phyloP scores from a whole-genome alignment of 1,284 basidiomycete species.

The Puccinia novopanici region DNA sequence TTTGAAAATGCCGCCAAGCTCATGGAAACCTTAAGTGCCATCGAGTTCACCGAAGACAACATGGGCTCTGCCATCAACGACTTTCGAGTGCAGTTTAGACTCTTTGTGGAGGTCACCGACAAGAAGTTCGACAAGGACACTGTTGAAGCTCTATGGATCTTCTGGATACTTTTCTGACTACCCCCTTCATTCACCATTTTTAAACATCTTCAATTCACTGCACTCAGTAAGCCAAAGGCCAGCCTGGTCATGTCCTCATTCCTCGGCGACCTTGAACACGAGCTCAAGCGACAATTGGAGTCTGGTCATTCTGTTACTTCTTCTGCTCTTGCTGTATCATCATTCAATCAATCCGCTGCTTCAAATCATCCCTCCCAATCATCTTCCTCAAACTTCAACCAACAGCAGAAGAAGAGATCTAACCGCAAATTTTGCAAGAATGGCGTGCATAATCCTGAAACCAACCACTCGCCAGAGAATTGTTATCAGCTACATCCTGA shows the following conservation, averaged over 20 bases:
- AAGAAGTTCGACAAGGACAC: neutral
- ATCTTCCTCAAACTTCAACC: no score
- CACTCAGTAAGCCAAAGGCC: neutral
- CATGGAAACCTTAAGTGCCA: neutral
- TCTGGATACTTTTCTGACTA: neutral
- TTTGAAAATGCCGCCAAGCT: neutral
- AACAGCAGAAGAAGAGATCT: no score
- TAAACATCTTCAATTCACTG: neutral
- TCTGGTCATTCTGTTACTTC: no score
- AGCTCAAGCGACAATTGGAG: neutral
- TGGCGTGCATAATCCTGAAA: constrained; percentile 5
- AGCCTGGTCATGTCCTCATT: neutral
- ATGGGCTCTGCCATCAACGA: neutral
- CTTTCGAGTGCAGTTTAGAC: neutral
- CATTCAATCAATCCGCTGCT: no score
- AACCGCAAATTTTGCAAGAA: neutral
- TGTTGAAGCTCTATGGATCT: neutral
- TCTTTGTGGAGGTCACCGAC: neutral
- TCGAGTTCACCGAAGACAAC: neutral
- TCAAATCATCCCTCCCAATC: no score
- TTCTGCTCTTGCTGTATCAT: no score
- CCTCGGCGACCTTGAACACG: neutral
- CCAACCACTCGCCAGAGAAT: neutral
- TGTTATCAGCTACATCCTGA: neutral
- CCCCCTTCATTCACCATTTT: neutral